Evolutionary conservation across 108 stramenopile genomes (phyloP).

Genomic region (Seminavis robusta): DNA sequence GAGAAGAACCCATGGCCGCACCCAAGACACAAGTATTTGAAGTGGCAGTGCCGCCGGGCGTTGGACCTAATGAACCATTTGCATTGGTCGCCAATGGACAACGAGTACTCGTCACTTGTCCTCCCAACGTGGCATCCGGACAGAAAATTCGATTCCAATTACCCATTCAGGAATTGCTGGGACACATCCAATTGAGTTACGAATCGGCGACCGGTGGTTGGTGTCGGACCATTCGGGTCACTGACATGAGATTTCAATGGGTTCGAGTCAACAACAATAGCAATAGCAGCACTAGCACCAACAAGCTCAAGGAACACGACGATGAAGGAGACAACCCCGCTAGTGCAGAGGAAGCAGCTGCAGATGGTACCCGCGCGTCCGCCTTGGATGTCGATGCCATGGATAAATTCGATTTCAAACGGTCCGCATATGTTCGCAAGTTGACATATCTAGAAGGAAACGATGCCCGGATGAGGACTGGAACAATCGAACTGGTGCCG

Average conservation of each 20-base stretch:
- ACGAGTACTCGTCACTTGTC: constrained; percentile 90
- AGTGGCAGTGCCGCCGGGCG: constrained; percentile 83
- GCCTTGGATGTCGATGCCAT: constrained; percentile 23
- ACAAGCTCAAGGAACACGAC: neutral
- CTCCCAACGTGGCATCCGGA: constrained; percentile 80
- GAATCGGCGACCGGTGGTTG: constrained; percentile 80
- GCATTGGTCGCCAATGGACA: constrained; percentile 85
- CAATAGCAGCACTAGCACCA: too few relatives aligned
- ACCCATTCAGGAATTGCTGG: constrained; percentile 51
- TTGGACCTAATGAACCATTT: constrained; percentile 81
- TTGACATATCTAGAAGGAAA: constrained; percentile 74
- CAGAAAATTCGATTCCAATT: constrained; percentile 88
- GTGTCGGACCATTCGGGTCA: constrained; percentile 77
- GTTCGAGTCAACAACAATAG: constrained; percentile 60
- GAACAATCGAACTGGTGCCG: constrained; percentile 49
- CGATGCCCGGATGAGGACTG: constrained; percentile 78
- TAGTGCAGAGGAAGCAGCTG: neutral
- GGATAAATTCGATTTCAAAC: constrained; percentile 62
- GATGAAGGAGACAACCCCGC: neutral
- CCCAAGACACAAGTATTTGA: constrained; percentile 85
- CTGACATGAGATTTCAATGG: constrained; percentile 92
- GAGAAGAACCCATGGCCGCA: constrained; percentile 37
- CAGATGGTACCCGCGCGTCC: neutral
- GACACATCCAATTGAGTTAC: constrained; percentile 53
- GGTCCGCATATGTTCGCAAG: constrained; percentile 77